Percentiles rank a stretch among this genome's conserved stretches.
These are phyloP conservation scores for Cladosporium sp. DNA, from an alignment of 2,329 filamentous ascomycete species.

Conservation along the genomic window DNA sequence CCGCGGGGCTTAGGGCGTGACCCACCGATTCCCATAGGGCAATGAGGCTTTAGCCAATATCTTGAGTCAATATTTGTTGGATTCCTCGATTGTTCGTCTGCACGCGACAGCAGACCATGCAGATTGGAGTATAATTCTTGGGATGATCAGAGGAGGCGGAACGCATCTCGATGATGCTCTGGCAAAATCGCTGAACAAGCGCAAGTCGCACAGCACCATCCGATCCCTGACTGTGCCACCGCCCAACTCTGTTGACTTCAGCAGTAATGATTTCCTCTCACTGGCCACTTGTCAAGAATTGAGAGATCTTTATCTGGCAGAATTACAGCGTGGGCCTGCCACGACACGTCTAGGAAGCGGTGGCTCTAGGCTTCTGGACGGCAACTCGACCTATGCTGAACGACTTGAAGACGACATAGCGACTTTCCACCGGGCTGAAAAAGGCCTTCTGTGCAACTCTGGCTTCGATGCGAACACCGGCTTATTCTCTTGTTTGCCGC, in stretches of 20 bases:
- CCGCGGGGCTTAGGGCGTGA: too few relatives aligned
- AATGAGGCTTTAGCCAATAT: too few relatives aligned
- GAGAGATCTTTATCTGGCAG: slow-evolving; percentile 43
- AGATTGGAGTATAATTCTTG: background rate
- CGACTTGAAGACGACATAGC: slow-evolving; percentile 54
- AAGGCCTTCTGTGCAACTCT: slow-evolving; percentile 55
- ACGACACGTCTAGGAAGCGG: slow-evolving; percentile 47
- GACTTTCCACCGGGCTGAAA: slow-evolving; percentile 52
- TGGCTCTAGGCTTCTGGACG: slow-evolving; percentile 59
- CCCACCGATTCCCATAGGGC: too few relatives aligned
- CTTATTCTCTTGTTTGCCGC: slow-evolving; percentile 43
- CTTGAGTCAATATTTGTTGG: too few relatives aligned
- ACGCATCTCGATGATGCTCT: slow-evolving; percentile 21
- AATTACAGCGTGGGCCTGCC: slow-evolving; percentile 34
- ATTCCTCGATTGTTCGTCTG: too few relatives aligned
- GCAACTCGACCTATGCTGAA: slow-evolving; percentile 56
- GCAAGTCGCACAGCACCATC: slow-evolving; percentile 40
- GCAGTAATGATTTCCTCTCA: slow-evolving; percentile 61
- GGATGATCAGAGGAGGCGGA: background rate
- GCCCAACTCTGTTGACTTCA: slow-evolving; percentile 48
- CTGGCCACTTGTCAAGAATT: slow-evolving; percentile 45
- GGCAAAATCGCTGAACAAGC: slow-evolving; percentile 29
- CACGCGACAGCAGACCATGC: background rate
- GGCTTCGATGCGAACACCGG: slow-evolving; percentile 46
- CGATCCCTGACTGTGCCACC: slow-evolving; percentile 43